A percentile compares a stretch with the other conserved stretches of the same genome.
These are phyloP conservation scores for Teunomyces funiuensis DNA, from an alignment of 805 yeast genomes.

Conservation along the genomic window DNA sequence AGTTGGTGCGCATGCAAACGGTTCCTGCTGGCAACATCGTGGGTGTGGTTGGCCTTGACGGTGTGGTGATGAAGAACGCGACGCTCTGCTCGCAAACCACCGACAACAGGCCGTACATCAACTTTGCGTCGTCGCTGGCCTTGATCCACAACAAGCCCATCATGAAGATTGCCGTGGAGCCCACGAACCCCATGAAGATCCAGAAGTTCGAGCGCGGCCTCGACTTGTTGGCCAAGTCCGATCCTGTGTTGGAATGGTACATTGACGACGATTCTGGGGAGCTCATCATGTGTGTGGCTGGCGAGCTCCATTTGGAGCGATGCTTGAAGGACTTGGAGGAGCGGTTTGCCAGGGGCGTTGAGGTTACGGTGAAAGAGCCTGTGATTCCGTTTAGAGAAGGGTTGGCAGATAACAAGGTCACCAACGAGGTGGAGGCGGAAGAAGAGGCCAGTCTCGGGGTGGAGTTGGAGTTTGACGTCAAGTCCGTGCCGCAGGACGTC, in stretches of 20 bases:
- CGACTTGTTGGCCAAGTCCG: slow-evolving; percentile 77
- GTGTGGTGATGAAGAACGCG: slow-evolving; percentile 80
- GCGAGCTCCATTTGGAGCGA: slow-evolving; percentile 93
- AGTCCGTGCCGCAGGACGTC: slow-evolving; percentile 57
- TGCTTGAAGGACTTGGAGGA: slow-evolving; percentile 88
- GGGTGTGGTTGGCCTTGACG: slow-evolving; percentile 89
- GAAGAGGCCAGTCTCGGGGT: slow-evolving; percentile 46
- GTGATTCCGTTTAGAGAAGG: slow-evolving; percentile 95
- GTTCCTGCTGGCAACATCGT: slow-evolving; percentile 96
- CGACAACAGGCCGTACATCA: slow-evolving; percentile 75
- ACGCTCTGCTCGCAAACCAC: slow-evolving; percentile 61
- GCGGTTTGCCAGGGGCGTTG: slow-evolving; percentile 84
- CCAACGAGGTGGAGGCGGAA: slow-evolving; percentile 18
- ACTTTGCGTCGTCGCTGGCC: slow-evolving; percentile 49
- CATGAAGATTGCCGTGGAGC: slow-evolving; percentile 93
- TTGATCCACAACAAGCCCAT: slow-evolving; percentile 76
- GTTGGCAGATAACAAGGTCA: slow-evolving; percentile 51
- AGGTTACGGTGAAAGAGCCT: slow-evolving; percentile 83
- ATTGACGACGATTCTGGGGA: slow-evolving; percentile 87
- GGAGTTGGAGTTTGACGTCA: slow-evolving; percentile 51
- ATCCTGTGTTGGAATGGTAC: slow-evolving; percentile 89
- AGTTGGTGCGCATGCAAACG: slow-evolving; percentile 67
- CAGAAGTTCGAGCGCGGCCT: slow-evolving; percentile 75
- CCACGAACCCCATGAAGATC: slow-evolving; percentile 81
- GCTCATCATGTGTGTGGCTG: slow-evolving; percentile 90